Base-by-base conservation (phyloP, 2,329 filamentous ascomycete genomes). In the Periconia sp. region DNA sequence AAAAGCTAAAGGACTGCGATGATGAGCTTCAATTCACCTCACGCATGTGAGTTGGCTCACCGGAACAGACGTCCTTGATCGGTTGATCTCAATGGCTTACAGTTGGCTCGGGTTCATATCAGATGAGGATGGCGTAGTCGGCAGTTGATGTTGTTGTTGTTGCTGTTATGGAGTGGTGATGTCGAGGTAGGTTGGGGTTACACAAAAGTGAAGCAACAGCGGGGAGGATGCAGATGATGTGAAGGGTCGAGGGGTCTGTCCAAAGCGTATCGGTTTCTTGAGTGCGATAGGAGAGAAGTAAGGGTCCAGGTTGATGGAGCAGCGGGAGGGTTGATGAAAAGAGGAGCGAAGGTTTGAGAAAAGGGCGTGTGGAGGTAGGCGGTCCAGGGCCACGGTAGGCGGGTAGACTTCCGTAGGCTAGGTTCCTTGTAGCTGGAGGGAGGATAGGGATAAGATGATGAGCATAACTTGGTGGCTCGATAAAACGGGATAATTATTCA, bases 371-470 rank as follows among this genome's bases (percentile, higher is more conserved):
- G 70, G 70, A 70, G 68, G 33, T 37, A 37, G 59, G 33, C 62
- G 63, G 66, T 70, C 72, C 73, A 71, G 72, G 65, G 66, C 68
- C 66, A 74, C 72, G 73, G 73, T 75, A 73, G 67, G 64, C 70
- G 72, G 71, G 68, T 72, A 66, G 65, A 67, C 63, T 72, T 68
- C 69, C 71, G 72, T 65, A 63, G 62, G 56, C 64, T 66, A 66
- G 68, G 66, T 64, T 63, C 55, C 63, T 69, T 73, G 70, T 74
- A 73, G 71, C 69, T 64, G 64, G 65, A 61, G 65, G 65, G 59
- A 65, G 33, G 69, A 69, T 65, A 70, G 70, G 70, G 69, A 67
- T 69, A 70, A 71, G 56, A 67, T 55, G 56, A 63, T 73, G 70
- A 72, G 59, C 70, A 73, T 73, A 72, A 69, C 70, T 66, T 52